phyloP scores from a whole-genome alignment of 2,329 filamentous ascomycete species.

The Hymenoscyphus linearis region DNA sequence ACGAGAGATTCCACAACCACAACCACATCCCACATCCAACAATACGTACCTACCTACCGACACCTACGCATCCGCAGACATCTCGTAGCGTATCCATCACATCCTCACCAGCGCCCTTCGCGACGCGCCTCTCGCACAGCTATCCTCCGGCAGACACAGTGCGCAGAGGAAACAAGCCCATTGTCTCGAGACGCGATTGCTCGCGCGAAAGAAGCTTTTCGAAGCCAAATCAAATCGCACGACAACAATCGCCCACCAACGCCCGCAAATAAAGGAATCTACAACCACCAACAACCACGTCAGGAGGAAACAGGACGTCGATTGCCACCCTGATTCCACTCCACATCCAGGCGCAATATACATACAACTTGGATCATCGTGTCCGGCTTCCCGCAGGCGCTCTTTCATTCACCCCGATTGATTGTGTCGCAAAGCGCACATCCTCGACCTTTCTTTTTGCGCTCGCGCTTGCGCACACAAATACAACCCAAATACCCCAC shows the following conservation, averaged over 20 bases:
- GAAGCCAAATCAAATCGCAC: constrained; percentile 9
- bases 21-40: not conserved
- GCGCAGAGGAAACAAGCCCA: constrained; percentile 7
- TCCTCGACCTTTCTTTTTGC: not conserved
- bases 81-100: not conserved
- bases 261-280: constrained; percentile 13
- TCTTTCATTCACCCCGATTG: constrained; percentile 14
- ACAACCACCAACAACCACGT: constrained; percentile 8
- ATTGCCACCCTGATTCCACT: constrained; percentile 9
- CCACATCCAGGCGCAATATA: not conserved
- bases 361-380: not conserved
- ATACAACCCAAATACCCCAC: not conserved
- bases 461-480: not conserved
- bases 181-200: constrained; percentile 8
- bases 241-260: constrained; percentile 8
- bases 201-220: constrained; percentile 7
- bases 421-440: constrained; percentile 19
- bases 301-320: constrained; percentile 8
- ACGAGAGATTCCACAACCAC: not conserved
- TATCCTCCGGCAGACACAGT: not conserved
- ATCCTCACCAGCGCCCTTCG: not conserved
- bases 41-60: too few species aligned
- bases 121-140: not conserved
- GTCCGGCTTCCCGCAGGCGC: not conserved
- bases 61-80: not conserved